Evolutionary conservation across 2,329 filamentous ascomycete genomes (phyloP).

Genomic region (Nigrospora sphaerica): DNA sequence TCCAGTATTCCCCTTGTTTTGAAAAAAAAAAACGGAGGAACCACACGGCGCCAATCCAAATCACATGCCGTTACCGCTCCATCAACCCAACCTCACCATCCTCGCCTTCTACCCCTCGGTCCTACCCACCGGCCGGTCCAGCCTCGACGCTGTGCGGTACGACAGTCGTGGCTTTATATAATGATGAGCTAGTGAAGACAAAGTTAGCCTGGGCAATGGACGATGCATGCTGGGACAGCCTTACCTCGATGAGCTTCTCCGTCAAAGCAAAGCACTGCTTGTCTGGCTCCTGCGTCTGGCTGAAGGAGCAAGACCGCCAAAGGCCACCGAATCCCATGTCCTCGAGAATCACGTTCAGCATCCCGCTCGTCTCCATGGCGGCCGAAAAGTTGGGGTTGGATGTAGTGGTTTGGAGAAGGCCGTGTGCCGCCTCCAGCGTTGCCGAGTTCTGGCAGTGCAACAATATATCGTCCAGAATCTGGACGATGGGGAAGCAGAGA

Average conservation of each 20-base stretch:
- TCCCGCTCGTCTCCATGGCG: constrained; percentile 37
- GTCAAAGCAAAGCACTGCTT: constrained; percentile 46
- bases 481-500: constrained; percentile 51
- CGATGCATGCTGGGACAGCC: constrained; percentile 9
- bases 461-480: constrained; percentile 54
- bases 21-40: too few species aligned
- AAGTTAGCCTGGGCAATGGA: neutral
- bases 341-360: constrained; percentile 46
- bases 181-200: constrained; percentile 5
- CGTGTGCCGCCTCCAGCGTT: constrained; percentile 54
- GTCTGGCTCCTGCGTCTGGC: constrained; percentile 40
- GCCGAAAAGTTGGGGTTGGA: constrained; percentile 43
- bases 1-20: too few species aligned
- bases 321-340: constrained; percentile 58
- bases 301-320: constrained; percentile 50
- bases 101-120: too few species aligned
- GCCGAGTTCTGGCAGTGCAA: constrained; percentile 55
- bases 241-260: constrained; percentile 55
- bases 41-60: too few species aligned
- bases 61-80: too few species aligned
- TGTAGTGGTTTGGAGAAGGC: constrained; percentile 51
- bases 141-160: too few species aligned
- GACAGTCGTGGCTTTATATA: neutral
- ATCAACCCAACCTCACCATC: too few species aligned
- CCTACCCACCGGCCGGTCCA: too few species aligned